These are phyloP conservation scores for Fusarium aywerte DNA, from an alignment of 2,329 filamentous ascomycete genomes.

Conservation along the genomic window DNA sequence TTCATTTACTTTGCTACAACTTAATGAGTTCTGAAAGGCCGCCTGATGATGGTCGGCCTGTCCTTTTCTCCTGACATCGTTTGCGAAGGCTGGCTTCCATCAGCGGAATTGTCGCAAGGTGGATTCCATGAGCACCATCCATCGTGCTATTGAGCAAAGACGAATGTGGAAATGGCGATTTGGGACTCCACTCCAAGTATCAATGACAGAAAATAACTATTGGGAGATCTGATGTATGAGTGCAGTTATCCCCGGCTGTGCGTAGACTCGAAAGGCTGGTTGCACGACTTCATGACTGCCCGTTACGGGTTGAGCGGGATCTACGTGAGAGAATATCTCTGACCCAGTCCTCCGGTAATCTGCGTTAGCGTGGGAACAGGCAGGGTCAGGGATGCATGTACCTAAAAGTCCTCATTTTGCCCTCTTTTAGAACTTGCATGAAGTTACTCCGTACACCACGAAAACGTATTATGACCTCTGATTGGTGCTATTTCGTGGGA, in stretches of 20 bases:
- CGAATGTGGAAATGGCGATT: not conserved
- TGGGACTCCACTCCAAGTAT: not conserved
- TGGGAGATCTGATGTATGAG: too few species aligned
- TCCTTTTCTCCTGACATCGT: not conserved
- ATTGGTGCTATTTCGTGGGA: conserved; percentile 16
- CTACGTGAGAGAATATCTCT: conserved; percentile 27
- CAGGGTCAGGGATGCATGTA: conserved; percentile 41
- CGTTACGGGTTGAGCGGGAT: conserved; percentile 5
- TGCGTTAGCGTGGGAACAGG: conserved; percentile 39
- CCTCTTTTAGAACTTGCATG: conserved; percentile 31
- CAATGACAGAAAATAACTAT: not conserved
- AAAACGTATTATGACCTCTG: conserved; percentile 5
- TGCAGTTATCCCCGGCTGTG: not conserved
- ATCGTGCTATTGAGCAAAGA: not conserved
- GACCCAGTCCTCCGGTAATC: conserved; percentile 42
- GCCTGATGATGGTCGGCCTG: conserved; percentile 15
- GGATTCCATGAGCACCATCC: not conserved
- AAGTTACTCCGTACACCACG: conserved; percentile 12
- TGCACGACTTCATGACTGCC: not conserved
- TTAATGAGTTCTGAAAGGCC: not conserved
- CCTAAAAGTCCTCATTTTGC: conserved; percentile 38
- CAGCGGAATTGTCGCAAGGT: conserved; percentile 5
- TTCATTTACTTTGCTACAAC: not conserved
- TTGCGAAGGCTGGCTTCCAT: conserved; percentile 8
- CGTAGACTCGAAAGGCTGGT: not conserved